Conservation (phyloP, 2,329 filamentous ascomycete genomes). For the Penicillium sp. region DNA sequence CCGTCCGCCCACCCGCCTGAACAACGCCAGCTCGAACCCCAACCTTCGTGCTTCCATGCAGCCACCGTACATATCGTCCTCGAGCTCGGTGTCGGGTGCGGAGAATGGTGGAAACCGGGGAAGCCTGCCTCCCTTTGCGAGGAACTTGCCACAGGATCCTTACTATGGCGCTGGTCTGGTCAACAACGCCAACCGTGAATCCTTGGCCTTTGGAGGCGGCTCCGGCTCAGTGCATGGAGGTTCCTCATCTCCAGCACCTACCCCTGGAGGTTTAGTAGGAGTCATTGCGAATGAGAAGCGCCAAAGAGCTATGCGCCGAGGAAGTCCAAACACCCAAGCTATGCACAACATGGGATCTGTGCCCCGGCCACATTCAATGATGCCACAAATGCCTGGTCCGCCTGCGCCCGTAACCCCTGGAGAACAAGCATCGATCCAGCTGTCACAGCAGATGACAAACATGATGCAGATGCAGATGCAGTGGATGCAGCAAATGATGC, state of each 20-base stretch:
- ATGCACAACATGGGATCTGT: slow-evolving; percentile 40
- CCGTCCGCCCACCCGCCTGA: slow-evolving; percentile 70
- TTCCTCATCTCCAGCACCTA: slow-evolving; percentile 44
- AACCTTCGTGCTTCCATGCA: slow-evolving; percentile 64
- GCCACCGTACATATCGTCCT: slow-evolving; percentile 50
- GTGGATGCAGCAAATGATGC: slow-evolving; percentile 71
- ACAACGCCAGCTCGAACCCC: slow-evolving; percentile 67
- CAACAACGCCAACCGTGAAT: slow-evolving; percentile 71
- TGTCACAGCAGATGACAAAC: slow-evolving; percentile 80
- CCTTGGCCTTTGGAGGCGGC: slow-evolving; percentile 68
- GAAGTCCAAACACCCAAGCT: slow-evolving; percentile 69
- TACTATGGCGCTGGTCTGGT: slow-evolving; percentile 79
- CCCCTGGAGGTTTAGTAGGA: slow-evolving; percentile 78
- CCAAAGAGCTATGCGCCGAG: slow-evolving; percentile 73
- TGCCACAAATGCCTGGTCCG: slow-evolving; percentile 30
- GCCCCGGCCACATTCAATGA: slow-evolving; percentile 42
- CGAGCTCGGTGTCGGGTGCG: slow-evolving; percentile 62
- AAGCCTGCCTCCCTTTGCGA: slow-evolving; percentile 76
- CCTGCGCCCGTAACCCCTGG: slow-evolving; percentile 53
- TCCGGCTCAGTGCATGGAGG: slow-evolving; percentile 42
- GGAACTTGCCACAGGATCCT: slow-evolving; percentile 79
- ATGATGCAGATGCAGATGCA: slow-evolving; percentile 96
- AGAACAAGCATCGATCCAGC: slow-evolving; percentile 75
- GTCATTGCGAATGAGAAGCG: slow-evolving; percentile 86
- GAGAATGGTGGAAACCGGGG: slow-evolving; percentile 45